Evolutionary conservation across 2,329 filamentous ascomycete genomes (phyloP).

Genomic region (Eutypa lata): DNA sequence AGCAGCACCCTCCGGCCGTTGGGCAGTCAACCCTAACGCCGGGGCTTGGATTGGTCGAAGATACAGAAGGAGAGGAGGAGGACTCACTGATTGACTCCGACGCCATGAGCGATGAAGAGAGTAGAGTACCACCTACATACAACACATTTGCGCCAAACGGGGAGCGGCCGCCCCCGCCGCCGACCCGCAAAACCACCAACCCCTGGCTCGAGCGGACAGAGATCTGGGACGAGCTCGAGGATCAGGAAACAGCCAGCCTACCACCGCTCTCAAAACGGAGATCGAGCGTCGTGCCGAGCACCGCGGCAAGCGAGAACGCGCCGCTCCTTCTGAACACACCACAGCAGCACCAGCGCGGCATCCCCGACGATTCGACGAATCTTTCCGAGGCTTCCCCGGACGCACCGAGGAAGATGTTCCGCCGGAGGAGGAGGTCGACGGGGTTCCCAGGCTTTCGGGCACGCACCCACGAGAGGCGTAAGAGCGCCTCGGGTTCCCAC

Average conservation of each 20-base stretch:
- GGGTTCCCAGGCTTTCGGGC: conserved; percentile 62
- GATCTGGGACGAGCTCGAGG: conserved; percentile 86
- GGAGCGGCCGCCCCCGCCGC: conserved; percentile 35
- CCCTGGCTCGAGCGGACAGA: conserved; percentile 68
- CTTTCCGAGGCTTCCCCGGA: conserved; percentile 21
- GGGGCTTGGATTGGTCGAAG: conserved; percentile 76
- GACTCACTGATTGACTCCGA: conserved; percentile 51
- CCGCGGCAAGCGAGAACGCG: conserved; percentile 28
- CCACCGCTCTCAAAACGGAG: conserved; percentile 39
- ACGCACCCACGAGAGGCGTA: conserved; percentile 37
- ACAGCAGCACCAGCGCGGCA: conserved; percentile 9
- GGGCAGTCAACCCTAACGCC: conserved; percentile 72
- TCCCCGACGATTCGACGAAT: conserved; percentile 24
- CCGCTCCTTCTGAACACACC: conserved; percentile 25
- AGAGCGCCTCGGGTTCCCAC: conserved; percentile 34
- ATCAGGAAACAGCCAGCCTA: conserved; percentile 52
- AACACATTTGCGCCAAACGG: conserved; percentile 45
- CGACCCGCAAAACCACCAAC: conserved; percentile 46
- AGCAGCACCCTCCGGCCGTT: conserved; percentile 59
- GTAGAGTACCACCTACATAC: conserved; percentile 35
- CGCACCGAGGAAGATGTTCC: conserved; percentile 27
- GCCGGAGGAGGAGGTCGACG: conserved; percentile 54
- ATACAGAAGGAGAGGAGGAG: conserved; percentile 61
- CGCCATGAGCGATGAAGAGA: conserved; percentile 41
- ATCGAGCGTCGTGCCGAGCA: conserved; percentile 45